phyloP scores from a whole-genome alignment of 2,329 filamentous ascomycete genomes.

The Pseudopithomyces maydicus region DNA sequence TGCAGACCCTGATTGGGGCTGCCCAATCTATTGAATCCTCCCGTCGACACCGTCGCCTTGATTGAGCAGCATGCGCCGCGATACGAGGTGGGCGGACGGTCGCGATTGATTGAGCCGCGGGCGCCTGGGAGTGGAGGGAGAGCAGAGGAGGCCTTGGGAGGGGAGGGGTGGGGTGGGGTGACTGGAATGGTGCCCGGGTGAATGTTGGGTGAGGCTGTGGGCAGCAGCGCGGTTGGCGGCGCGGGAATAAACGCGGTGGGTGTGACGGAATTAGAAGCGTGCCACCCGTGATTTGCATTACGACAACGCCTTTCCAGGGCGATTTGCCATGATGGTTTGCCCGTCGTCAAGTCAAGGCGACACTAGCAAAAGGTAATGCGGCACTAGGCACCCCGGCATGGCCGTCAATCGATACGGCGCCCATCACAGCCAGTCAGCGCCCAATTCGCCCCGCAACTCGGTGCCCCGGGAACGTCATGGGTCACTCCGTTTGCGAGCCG shows the following conservation, averaged over 20 bases:
- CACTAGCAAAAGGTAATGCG: neutral
- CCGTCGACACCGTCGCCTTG: neutral
- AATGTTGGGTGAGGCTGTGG: too few relatives aligned
- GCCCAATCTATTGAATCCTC: neutral
- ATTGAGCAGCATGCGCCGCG: neutral
- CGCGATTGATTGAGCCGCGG: neutral
- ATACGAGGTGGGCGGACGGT: neutral
- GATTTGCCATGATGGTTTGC: neutral
- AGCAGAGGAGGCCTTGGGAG: too few relatives aligned
- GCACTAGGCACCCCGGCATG: neutral
- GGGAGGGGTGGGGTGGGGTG: too few relatives aligned
- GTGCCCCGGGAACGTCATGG: neutral
- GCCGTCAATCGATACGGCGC: neutral
- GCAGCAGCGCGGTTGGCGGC: too few relatives aligned
- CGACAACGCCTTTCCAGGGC: neutral
- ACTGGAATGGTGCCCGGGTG: too few relatives aligned
- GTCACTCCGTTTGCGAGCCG: neutral
- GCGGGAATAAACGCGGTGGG: too few relatives aligned
- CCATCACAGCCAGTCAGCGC: neutral
- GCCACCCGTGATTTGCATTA: too few relatives aligned
- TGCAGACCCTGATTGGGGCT: neutral
- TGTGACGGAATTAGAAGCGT: too few relatives aligned
- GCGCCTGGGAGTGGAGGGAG: neutral
- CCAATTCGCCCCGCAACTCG: neutral
- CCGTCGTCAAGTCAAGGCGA: constrained; percentile 8